Evolutionary conservation across 192 early-diverging fungal genomes (phyloP).

Genomic region (Cetraspora pellucida): DNA sequence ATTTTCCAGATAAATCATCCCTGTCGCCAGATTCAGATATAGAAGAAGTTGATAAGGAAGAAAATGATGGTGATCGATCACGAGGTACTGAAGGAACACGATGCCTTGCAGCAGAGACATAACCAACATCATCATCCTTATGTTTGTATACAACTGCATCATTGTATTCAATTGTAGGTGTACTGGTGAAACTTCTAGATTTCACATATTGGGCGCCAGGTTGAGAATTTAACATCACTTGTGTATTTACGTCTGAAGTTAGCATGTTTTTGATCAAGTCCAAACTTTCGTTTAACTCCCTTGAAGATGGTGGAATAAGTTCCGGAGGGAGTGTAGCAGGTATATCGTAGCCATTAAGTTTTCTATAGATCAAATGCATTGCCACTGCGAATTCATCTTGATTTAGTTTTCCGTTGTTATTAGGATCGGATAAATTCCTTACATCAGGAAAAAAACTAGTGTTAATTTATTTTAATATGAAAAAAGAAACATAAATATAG

Average conservation of each 20-base stretch:
- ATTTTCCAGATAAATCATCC: slow-evolving; percentile 30
- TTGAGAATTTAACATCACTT: slow-evolving; percentile 35
- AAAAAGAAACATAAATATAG: background rate
- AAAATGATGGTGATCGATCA: background rate
- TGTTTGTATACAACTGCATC: slow-evolving; percentile 31
- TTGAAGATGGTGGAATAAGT: slow-evolving; percentile 82
- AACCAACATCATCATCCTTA: slow-evolving; percentile 43
- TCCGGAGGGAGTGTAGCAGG: slow-evolving; percentile 80
- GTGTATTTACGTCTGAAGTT: slow-evolving; percentile 54
- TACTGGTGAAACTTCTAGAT: slow-evolving; percentile 31
- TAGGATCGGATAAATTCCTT: slow-evolving; percentile 76
- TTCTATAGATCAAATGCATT: slow-evolving; percentile 94
- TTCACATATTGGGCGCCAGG: slow-evolving; percentile 21
- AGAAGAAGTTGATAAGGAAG: background rate
- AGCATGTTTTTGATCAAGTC: slow-evolving; percentile 66
- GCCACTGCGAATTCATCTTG: slow-evolving; percentile 94
- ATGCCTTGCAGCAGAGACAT: slow-evolving; percentile 43
- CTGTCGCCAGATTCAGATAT: slow-evolving; percentile 7
- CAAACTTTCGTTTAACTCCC: slow-evolving; percentile 74
- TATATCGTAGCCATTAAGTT: slow-evolving; percentile 79
- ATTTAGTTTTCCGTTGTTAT: slow-evolving; percentile 87
- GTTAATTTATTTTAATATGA: background rate
- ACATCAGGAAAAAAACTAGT: background rate
- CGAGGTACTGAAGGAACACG: slow-evolving; percentile 21
- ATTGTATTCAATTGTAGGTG: background rate